These are phyloP conservation scores for Neurospora sp. DNA, from an alignment of 495 filamentous ascomycete genomes.

Conservation along the genomic window DNA sequence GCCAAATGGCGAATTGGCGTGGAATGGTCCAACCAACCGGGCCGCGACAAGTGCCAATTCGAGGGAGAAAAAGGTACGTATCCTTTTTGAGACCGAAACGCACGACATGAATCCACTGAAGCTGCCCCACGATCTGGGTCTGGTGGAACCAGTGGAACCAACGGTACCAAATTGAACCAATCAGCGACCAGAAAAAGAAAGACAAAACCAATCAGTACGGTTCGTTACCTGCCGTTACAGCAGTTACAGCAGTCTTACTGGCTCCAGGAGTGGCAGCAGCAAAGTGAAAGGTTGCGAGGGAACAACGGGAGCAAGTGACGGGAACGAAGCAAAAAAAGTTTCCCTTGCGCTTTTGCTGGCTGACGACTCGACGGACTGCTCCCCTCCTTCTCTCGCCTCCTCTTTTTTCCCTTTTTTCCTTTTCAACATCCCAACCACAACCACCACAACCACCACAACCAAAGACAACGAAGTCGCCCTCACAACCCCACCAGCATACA, in stretches of 20 bases:
- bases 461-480: slow-evolving; percentile 58
- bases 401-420: slow-evolving; percentile 22
- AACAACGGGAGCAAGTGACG: background rate
- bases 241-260: background rate
- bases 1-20: background rate
- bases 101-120: background rate
- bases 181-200: background rate
- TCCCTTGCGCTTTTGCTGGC: background rate
- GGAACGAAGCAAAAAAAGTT: slow-evolving; percentile 1
- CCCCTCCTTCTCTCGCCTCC: slow-evolving; percentile 13
- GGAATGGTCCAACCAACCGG: background rate
- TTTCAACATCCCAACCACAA: slow-evolving; percentile 1
- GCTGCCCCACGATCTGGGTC: slow-evolving; percentile 12
- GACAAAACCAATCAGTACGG: background rate
- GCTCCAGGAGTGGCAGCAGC: background rate
- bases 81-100: background rate
- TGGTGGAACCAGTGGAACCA: slow-evolving; percentile 4
- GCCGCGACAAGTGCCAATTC: background rate
- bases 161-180: background rate
- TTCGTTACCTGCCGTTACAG: background rate
- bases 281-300: background rate
- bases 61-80: background rate
- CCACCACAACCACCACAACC: slow-evolving; percentile 7
- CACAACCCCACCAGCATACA: slow-evolving; percentile 34
- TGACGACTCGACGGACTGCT: background rate